Conservation (phyloP, 225 moss, liverwort and hornwort genomes). For the Pleurozium schreberi region DNA sequence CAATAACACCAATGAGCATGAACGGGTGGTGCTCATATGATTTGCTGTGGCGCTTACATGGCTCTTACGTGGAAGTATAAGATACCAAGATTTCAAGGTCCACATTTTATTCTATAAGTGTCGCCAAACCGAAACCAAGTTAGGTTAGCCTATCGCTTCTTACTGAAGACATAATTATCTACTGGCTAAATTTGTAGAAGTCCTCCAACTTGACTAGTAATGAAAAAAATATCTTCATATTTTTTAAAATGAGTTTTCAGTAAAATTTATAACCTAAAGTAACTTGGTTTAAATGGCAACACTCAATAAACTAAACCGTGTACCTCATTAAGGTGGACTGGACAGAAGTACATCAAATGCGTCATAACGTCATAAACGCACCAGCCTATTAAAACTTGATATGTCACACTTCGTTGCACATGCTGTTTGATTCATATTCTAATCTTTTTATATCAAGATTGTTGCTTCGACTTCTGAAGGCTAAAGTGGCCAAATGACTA, state of each 20-base stretch:
- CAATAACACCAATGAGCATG: background rate
- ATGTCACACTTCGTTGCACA: background rate
- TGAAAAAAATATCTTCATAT: background rate
- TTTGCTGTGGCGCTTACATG: background rate
- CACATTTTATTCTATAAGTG: background rate
- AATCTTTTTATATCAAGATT: background rate
- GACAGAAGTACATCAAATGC: background rate
- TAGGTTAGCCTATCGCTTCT: background rate
- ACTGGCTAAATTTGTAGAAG: background rate
- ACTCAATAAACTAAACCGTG: background rate
- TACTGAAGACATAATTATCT: background rate
- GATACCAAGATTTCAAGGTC: background rate
- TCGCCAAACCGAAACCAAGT: too few species aligned
- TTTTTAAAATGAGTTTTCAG: background rate
- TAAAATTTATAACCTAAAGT: background rate
- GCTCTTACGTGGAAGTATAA: background rate
- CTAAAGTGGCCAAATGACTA: background rate
- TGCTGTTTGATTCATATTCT: background rate
- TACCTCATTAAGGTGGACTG: background rate
- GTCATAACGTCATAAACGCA: background rate
- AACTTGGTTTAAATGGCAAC: background rate
- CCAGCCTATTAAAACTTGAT: background rate
- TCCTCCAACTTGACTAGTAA: background rate
- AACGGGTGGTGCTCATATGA: background rate
- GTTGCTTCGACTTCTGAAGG: background rate